A percentile compares a stretch with the other conserved stretches of the same genome.
Evolutionary conservation across 345 rosid genomes (phyloP).

Genomic region (Hibiscus syriacus): DNA sequence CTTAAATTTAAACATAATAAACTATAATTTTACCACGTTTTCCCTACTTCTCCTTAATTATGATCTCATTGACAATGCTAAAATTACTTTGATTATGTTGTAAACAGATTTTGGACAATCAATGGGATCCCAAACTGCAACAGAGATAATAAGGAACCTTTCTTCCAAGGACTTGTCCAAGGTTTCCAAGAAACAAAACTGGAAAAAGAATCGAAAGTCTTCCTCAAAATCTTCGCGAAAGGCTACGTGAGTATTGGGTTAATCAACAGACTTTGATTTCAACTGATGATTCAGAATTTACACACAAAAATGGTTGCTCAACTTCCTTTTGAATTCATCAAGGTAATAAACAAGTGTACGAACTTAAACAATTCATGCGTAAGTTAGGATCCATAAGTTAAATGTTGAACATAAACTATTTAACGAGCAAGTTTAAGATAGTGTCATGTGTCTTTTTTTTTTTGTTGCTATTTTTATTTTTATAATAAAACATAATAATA

Average conservation of each 20-base stretch:
- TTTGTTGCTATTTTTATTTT: not conserved
- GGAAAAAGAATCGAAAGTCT: conserved; percentile 44
- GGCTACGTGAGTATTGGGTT: conserved; percentile 9
- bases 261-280: conserved; percentile 9
- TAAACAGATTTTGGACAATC: conserved; percentile 37
- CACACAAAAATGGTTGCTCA: no score
- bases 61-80: not conserved
- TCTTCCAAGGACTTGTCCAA: conserved; percentile 27
- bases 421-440: no score
- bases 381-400: not conserved
- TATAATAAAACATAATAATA: no score
- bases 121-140: conserved; percentile 20
- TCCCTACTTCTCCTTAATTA: not conserved
- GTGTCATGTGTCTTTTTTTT: not conserved
- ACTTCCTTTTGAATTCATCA: not conserved
- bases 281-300: not conserved
- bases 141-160: conserved; percentile 22
- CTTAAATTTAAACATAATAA: no score
- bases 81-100: not conserved
- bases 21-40: no score
- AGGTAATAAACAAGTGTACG: not conserved
- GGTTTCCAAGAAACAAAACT: conserved; percentile 40
- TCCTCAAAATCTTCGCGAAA: conserved; percentile 32
- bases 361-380: conserved; percentile 7
- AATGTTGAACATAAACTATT: no score